phyloP scores from a whole-genome alignment of 73 alveolate genomes.

The Stentor coeruleus region DNA sequence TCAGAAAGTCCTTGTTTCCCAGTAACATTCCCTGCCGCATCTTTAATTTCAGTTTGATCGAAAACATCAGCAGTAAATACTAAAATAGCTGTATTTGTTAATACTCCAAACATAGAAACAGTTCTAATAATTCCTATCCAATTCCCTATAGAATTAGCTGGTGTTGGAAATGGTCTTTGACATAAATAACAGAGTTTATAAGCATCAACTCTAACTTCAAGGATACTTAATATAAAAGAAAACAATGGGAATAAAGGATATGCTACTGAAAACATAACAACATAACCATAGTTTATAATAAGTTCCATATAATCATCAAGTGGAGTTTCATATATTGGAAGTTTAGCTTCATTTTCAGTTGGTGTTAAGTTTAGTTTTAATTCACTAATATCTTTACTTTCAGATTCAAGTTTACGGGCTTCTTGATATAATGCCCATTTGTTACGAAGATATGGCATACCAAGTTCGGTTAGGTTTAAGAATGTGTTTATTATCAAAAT shows the following conservation, averaged over 20 bases:
- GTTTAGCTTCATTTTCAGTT: background rate
- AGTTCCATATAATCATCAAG: slow-evolving; percentile 29
- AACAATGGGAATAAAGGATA: slow-evolving; percentile 22
- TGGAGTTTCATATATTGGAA: slow-evolving; percentile 16
- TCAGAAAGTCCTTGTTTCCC: too few relatives aligned
- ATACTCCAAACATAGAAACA: slow-evolving; percentile 22
- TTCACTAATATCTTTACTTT: background rate
- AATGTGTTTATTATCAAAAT: background rate
- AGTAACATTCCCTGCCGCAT: background rate
- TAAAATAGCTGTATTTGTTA: slow-evolving; percentile 23
- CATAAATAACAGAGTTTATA: slow-evolving; percentile 8
- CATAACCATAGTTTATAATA: slow-evolving; percentile 16
- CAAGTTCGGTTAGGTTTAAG: slow-evolving; percentile 20
- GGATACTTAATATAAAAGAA: background rate
- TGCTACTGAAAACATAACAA: slow-evolving; percentile 26
- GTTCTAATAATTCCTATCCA: background rate
- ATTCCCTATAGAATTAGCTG: slow-evolving; percentile 5
- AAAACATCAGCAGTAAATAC: slow-evolving; percentile 21
- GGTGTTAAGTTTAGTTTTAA: background rate
- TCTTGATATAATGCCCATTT: background rate
- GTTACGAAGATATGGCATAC: background rate
- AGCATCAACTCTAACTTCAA: slow-evolving; percentile 26
- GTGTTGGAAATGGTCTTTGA: slow-evolving; percentile 28
- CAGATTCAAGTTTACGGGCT: background rate
- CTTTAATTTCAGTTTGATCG: background rate